phyloP scores from a whole-genome alignment of 2,329 filamentous ascomycete species.

The Epichloe festucae region DNA sequence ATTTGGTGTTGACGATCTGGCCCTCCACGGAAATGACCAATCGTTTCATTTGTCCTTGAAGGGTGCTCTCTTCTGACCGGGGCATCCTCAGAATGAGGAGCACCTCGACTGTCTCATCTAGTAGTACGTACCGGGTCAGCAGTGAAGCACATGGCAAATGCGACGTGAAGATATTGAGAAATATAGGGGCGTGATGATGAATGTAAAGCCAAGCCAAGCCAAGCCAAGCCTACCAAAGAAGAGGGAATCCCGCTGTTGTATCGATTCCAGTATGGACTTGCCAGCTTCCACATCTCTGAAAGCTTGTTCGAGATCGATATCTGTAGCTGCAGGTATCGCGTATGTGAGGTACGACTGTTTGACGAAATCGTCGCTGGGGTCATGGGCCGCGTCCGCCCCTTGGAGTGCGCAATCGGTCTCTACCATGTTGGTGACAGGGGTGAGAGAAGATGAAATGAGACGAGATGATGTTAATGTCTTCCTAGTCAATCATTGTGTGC shows the following conservation, averaged over 20 bases:
- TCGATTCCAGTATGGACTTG: constrained; percentile 38
- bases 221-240: constrained; percentile 52
- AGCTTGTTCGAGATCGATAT: constrained; percentile 39
- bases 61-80: constrained; percentile 39
- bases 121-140: constrained; percentile 6
- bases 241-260: constrained; percentile 50
- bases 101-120: constrained; percentile 61
- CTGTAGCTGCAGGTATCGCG: constrained; percentile 43
- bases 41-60: constrained; percentile 47
- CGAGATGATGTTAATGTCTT: constrained; percentile 9
- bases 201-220: constrained; percentile 10
- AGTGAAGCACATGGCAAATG: constrained; percentile 5
- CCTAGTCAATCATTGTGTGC: constrained; percentile 1
- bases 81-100: constrained; percentile 57
- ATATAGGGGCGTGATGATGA: not conserved
- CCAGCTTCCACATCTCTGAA: constrained; percentile 31
- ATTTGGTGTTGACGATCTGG: constrained; percentile 46
- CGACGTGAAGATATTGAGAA: constrained; percentile 9
- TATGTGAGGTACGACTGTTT: constrained; percentile 48
- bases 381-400: constrained; percentile 8
- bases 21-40: constrained; percentile 56
- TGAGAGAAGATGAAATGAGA: not conserved
- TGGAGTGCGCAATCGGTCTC: constrained; percentile 13
- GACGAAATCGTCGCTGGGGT: constrained; percentile 29
- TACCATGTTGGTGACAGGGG: constrained; percentile 7